phyloP scores from a whole-genome alignment of 1,284 basidiomycete genomes.

The Apiotrichum laibachii region DNA sequence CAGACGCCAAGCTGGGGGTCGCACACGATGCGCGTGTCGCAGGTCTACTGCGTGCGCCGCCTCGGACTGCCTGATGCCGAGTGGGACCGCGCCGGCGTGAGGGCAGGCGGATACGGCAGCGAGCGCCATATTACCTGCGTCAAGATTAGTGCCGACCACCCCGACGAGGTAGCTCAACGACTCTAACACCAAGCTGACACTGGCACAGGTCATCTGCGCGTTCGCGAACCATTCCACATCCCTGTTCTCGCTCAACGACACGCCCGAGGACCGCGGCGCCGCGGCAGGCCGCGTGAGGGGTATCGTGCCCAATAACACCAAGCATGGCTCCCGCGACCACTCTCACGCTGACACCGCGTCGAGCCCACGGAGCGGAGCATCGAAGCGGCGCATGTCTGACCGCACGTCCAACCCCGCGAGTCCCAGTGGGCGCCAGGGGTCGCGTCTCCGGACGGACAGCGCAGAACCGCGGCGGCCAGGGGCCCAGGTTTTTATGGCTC shows the following conservation, averaged over 20 bases:
- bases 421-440: background rate
- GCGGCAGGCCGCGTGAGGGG: slow-evolving; percentile 2
- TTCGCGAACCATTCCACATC: slow-evolving; percentile 76
- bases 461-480: background rate
- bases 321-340: background rate
- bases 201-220: slow-evolving; percentile 52
- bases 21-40: slow-evolving; percentile 40
- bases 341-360: background rate
- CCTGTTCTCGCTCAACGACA: slow-evolving; percentile 74
- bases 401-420: background rate
- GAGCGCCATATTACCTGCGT: slow-evolving; percentile 72
- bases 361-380: background rate
- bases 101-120: slow-evolving; percentile 24
- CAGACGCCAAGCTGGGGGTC: slow-evolving; percentile 72
- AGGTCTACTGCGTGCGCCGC: slow-evolving; percentile 74
- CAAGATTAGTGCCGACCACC: slow-evolving; percentile 69
- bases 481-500: background rate
- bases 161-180: slow-evolving; percentile 66
- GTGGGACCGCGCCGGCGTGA: slow-evolving; percentile 28
- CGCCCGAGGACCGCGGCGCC: slow-evolving; percentile 30
- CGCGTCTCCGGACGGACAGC: slow-evolving; percentile 5
- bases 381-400: slow-evolving; percentile 15
- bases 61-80: slow-evolving; percentile 62
- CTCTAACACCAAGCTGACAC: slow-evolving; percentile 31
- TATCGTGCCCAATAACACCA: slow-evolving; percentile 11